Percentiles rank a stretch among this genome's conserved stretches.
Conservation (phyloP, 164 flowering plant species). For the Chimonanthus salicifolius region DNA sequence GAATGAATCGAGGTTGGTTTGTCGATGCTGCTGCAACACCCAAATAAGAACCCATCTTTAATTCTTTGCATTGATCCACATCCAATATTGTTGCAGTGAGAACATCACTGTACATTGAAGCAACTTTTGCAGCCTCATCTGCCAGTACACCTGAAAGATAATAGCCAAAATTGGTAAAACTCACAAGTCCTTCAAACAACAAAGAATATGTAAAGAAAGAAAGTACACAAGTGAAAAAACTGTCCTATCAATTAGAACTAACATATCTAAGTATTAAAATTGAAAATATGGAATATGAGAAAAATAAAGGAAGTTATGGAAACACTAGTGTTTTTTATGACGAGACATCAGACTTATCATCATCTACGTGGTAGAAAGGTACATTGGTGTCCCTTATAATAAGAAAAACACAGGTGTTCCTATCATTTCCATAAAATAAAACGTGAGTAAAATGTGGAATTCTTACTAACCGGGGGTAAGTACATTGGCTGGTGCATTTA, state of each 20-base stretch:
- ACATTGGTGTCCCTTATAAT: too few relatives aligned
- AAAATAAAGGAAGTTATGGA: too few relatives aligned
- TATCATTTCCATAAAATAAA: too few relatives aligned
- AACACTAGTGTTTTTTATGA: too few relatives aligned
- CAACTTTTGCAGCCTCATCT: constrained; percentile 83
- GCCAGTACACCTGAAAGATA: constrained; percentile 63
- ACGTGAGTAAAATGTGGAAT: not conserved
- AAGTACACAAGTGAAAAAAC: too few relatives aligned
- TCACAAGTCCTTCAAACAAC: not conserved
- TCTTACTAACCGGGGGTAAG: constrained; percentile 81
- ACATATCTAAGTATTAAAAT: too few relatives aligned
- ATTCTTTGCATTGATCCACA: constrained; percentile 75
- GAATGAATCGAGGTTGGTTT: constrained; percentile 90
- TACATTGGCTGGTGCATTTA: constrained; percentile 93
- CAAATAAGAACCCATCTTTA: constrained; percentile 97
- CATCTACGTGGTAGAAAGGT: too few relatives aligned
- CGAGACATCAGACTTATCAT: too few relatives aligned
- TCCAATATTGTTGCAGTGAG: constrained; percentile 73
- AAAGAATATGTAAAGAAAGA: not conserved
- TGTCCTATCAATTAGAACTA: too few relatives aligned
- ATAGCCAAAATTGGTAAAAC: not conserved
- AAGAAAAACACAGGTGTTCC: too few relatives aligned
- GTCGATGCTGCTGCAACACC: constrained; percentile 96
- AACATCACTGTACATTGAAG: constrained; percentile 68
- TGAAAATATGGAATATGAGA: too few relatives aligned